These are phyloP conservation scores for Umbellularia californica DNA, from an alignment of 164 flowering plant genomes.

Conservation along the genomic window DNA sequence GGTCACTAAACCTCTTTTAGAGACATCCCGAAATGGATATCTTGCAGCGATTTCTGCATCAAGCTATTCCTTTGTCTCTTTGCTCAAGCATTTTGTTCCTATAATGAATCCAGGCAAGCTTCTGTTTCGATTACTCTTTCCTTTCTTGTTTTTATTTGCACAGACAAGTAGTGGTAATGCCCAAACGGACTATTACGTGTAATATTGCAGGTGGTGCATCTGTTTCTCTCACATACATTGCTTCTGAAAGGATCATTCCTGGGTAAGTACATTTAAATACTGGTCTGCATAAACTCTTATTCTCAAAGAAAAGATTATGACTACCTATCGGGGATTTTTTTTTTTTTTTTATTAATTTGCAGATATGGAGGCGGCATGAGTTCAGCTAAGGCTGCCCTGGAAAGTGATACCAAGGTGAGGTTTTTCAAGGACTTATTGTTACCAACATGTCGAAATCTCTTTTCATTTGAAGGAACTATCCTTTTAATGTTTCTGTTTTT, in stretches of 20 bases:
- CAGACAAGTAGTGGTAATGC: neutral
- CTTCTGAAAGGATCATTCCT: constrained; percentile 92
- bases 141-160: neutral
- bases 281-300: neutral
- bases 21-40: constrained; percentile 91
- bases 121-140: neutral
- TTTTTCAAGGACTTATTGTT: neutral
- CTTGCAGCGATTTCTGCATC: constrained; percentile 97
- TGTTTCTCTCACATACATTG: constrained; percentile 90
- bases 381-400: constrained; percentile 97
- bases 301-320: neutral
- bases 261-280: constrained; percentile 43
- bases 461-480: neutral
- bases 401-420: constrained; percentile 80
- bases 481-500: constrained; percentile 12
- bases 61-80: constrained; percentile 86
- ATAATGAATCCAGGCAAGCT: constrained; percentile 89
- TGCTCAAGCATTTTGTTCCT: constrained; percentile 88
- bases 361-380: constrained; percentile 99
- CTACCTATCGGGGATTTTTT: neutral
- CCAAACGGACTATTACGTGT: constrained; percentile 1
- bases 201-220: constrained; percentile 76
- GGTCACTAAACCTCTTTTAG: constrained; percentile 92
- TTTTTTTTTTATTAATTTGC: neutral
- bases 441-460: neutral